These are phyloP conservation scores for Astrephomene gubernaculifera DNA, from an alignment of 139 green algal genomes.

Conservation along the genomic window DNA sequence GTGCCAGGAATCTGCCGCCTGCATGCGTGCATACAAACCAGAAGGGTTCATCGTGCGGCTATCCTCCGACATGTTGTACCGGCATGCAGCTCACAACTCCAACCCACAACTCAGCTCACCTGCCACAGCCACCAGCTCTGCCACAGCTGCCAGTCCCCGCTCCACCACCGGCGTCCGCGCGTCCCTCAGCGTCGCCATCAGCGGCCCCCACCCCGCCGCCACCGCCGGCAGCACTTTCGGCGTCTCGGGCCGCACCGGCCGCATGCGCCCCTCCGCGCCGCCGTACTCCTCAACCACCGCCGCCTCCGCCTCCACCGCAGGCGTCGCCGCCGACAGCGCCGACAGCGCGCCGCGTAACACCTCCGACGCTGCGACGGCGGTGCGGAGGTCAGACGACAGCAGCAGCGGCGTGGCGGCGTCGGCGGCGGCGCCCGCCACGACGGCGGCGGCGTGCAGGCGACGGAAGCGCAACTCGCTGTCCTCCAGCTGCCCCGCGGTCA, in stretches of 20 bases:
- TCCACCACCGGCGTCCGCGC: constrained; percentile 58
- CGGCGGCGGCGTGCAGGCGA: constrained; percentile 60
- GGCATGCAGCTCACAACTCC: too few species aligned
- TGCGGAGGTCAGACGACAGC: constrained; percentile 59
- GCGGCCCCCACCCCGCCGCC: constrained; percentile 69
- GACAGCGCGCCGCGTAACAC: constrained; percentile 47
- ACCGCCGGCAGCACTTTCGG: constrained; percentile 78
- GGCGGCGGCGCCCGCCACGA: constrained; percentile 63
- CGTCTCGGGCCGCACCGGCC: constrained; percentile 63
- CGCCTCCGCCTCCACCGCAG: constrained; percentile 51
- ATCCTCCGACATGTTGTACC: too few species aligned
- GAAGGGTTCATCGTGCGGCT: too few species aligned
- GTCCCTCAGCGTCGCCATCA: constrained; percentile 73
- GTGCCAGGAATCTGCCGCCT: constrained; percentile 68
- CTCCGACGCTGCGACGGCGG: constrained; percentile 28
- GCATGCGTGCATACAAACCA: too few species aligned
- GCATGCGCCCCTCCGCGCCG: constrained; percentile 27
- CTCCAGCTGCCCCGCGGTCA: constrained; percentile 50
- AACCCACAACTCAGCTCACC: too few species aligned
- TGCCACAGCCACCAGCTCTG: constrained; percentile 12
- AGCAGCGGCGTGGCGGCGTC: constrained; percentile 72
- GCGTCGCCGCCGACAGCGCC: constrained; percentile 54
- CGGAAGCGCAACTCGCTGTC: constrained; percentile 51
- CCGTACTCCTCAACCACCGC: constrained; percentile 51
- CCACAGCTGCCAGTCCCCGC: constrained; percentile 49